Conservation (phyloP, 108 stramenopile genomes). For the Epithemia pelagica region DNA sequence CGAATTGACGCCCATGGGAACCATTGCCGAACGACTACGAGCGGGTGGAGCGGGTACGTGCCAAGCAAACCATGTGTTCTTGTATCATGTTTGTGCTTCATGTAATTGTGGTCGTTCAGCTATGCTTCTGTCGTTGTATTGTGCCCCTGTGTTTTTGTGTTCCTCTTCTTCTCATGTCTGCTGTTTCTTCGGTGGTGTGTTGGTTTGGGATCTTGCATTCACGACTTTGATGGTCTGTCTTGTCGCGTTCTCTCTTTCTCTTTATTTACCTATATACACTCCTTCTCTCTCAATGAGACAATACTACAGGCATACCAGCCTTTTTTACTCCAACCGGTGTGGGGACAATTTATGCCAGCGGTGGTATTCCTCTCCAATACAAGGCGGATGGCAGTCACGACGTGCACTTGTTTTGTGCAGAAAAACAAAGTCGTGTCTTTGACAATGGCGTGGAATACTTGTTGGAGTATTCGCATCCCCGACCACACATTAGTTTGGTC, state of each 20-base stretch:
- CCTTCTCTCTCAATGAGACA: background rate
- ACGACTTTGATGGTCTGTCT: no score
- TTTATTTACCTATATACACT: background rate
- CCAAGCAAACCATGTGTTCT: background rate
- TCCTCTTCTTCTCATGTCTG: no score
- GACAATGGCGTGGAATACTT: slow-evolving; percentile 75
- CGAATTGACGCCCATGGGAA: slow-evolving; percentile 87
- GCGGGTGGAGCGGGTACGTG: slow-evolving; percentile 66
- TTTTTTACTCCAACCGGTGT: slow-evolving; percentile 90
- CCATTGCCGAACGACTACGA: slow-evolving; percentile 75
- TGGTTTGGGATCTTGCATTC: no score
- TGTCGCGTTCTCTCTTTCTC: background rate
- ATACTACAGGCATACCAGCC: slow-evolving; percentile 73
- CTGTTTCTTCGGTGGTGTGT: no score
- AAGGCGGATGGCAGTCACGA: slow-evolving; percentile 52
- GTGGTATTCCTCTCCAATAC: slow-evolving; percentile 88
- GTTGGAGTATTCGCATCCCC: slow-evolving; percentile 82
- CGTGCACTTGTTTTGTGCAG: slow-evolving; percentile 42
- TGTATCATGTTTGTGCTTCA: background rate
- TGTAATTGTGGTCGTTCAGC: background rate
- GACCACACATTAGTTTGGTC: slow-evolving; percentile 73
- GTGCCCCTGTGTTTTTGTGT: no score
- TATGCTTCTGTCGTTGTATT: no score
- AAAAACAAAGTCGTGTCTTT: slow-evolving; percentile 64
- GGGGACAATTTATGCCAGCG: slow-evolving; percentile 84